A percentile compares a stretch with the other conserved stretches of the same genome.
Conservation (phyloP, 306 rosid genomes). For the Senna siamea region DNA sequence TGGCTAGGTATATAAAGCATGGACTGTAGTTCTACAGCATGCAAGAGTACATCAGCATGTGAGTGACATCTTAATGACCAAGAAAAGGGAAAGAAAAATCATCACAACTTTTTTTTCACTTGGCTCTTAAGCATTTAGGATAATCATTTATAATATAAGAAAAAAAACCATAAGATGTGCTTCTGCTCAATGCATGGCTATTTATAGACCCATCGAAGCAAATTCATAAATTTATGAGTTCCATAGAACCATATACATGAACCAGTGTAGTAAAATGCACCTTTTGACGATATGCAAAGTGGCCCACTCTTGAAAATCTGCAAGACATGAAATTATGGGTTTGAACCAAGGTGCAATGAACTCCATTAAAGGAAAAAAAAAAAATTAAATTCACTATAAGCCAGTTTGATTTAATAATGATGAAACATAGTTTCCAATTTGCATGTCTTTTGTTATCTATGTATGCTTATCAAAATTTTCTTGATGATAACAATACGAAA, state of each 20-base stretch:
- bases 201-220: neutral
- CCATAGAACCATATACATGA: neutral
- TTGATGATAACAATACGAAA: neutral
- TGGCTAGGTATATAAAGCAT: neutral
- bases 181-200: neutral
- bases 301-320: conserved; percentile 74
- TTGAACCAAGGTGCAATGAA: conserved; percentile 25
- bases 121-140: neutral
- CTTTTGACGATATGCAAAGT: conserved; percentile 69
- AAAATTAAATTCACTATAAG: neutral
- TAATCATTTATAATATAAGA: neutral
- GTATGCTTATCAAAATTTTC: neutral
- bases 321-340: conserved; percentile 23
- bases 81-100: neutral
- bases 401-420: conserved; percentile 11
- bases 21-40: neutral
- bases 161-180: neutral
- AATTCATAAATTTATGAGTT: neutral
- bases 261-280: conserved; percentile 37
- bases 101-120: conserved; percentile 2
- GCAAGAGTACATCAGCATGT: conserved; percentile 3
- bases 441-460: neutral
- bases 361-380: neutral
- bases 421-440: neutral
- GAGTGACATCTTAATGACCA: neutral